Percentiles rank a stretch among this genome's conserved stretches.
Evolutionary conservation across 495 filamentous ascomycete genomes (phyloP).

Genomic region (Mycothermus thermophilus): DNA sequence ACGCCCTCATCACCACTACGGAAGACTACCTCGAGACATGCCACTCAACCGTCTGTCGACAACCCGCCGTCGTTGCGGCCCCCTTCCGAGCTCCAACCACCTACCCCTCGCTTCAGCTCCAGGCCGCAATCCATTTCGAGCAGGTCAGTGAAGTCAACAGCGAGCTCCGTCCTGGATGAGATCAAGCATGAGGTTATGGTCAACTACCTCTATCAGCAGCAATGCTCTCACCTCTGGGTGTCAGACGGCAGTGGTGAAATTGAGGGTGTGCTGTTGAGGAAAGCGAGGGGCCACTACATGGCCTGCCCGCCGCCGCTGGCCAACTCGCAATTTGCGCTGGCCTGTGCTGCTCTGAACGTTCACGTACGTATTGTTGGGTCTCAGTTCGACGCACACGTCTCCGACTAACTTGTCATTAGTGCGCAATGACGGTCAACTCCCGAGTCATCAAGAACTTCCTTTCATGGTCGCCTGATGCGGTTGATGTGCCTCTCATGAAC

Average conservation of each 20-base stretch:
- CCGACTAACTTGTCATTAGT: conserved; percentile 26
- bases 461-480: conserved; percentile 52
- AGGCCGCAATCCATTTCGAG: conserved; percentile 39
- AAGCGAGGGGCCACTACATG: conserved; percentile 51
- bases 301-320: conserved; percentile 50
- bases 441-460: conserved; percentile 63
- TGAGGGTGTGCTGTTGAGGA: conserved; percentile 60
- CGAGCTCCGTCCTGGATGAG: conserved; percentile 49
- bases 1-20: conserved; percentile 1
- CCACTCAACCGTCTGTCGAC: conserved; percentile 11
- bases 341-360: conserved; percentile 53
- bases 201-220: conserved; percentile 68
- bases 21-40: conserved; percentile 2
- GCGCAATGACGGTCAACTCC: conserved; percentile 69
- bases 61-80: conserved; percentile 8
- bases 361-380: conserved; percentile 30
- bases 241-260: conserved; percentile 48
- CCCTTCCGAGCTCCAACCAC: conserved; percentile 33
- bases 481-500: conserved; percentile 62
- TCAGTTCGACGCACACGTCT: neutral
- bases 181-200: conserved; percentile 79
- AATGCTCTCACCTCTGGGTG: conserved; percentile 57
- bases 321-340: conserved; percentile 43
- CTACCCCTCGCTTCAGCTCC: conserved; percentile 30
- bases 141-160: conserved; percentile 29